phyloP scores from a whole-genome alignment of 1,139 yeast species.

The Yamadazyma songkhlaensis region DNA sequence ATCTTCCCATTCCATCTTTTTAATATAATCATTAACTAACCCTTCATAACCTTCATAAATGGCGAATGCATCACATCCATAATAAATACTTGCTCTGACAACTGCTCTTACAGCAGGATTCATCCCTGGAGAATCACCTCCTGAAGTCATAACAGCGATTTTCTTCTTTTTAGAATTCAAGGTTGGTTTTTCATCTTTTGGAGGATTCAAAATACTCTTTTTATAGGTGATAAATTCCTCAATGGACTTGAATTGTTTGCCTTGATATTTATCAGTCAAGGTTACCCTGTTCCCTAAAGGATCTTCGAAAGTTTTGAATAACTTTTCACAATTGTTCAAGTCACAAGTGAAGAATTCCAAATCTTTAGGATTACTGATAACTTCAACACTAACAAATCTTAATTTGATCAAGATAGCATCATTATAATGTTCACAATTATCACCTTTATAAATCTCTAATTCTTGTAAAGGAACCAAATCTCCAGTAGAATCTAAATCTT shows the following conservation, averaged over 20 bases:
- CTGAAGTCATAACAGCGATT: constrained; percentile 83
- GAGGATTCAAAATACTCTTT: constrained; percentile 6
- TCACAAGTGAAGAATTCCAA: constrained; percentile 54
- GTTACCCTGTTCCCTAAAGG: constrained; percentile 15
- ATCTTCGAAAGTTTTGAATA: constrained; percentile 22
- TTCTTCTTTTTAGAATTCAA: constrained; percentile 31
- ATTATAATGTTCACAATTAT: constrained; percentile 27
- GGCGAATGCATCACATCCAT: constrained; percentile 71
- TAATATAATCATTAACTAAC: constrained; percentile 56
- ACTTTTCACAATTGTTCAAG: constrained; percentile 32
- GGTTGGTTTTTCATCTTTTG: not conserved
- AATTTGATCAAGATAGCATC: constrained; percentile 49
- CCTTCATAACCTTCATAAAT: constrained; percentile 81
- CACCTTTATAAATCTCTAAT: constrained; percentile 52
- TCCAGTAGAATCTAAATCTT: constrained; percentile 45
- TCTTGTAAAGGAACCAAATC: constrained; percentile 60
- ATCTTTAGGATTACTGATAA: constrained; percentile 20
- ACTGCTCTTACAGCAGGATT: constrained; percentile 80
- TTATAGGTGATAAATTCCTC: constrained; percentile 11
- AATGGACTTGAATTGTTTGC: constrained; percentile 5
- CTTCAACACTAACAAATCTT: constrained; percentile 39
- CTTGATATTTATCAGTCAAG: constrained; percentile 8
- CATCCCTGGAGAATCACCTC: constrained; percentile 90
- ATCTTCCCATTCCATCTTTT: constrained; percentile 71
- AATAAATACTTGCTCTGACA: constrained; percentile 68